phyloP scores from a whole-genome alignment of 192 early-diverging fungal species.

The Oehlia diaphana region DNA sequence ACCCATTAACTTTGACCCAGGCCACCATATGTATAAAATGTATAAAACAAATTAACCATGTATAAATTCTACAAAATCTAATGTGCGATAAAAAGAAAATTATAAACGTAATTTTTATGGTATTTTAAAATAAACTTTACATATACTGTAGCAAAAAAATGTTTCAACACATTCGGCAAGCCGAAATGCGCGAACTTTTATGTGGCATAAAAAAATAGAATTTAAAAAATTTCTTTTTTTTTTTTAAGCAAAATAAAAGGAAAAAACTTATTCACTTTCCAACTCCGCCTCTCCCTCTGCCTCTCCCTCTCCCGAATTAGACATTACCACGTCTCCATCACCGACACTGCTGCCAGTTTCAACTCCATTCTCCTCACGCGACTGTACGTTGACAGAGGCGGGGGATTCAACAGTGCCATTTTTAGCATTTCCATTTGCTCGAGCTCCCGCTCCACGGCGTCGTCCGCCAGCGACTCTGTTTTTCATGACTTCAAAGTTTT shows the following conservation, averaged over 20 bases:
- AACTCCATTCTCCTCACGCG: slow-evolving; percentile 2
- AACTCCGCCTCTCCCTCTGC: neutral
- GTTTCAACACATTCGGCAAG: neutral
- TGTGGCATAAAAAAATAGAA: neutral
- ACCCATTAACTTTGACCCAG: neutral
- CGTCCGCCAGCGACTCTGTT: slow-evolving; percentile 20
- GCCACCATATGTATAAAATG: neutral
- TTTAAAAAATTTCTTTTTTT: neutral
- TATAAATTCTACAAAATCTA: neutral
- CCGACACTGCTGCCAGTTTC: slow-evolving; percentile 1
- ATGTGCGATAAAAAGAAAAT: neutral
- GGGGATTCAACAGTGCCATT: neutral
- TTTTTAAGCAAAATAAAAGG: neutral
- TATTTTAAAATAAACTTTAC: neutral
- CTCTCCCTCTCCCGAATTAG: neutral
- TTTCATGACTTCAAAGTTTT: slow-evolving; percentile 57
- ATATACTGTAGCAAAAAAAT: neutral
- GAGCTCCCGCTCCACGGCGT: slow-evolving; percentile 6
- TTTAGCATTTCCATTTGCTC: neutral
- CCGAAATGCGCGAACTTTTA: neutral
- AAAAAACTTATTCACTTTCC: neutral
- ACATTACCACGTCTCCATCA: slow-evolving; percentile 4
- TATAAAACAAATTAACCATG: neutral
- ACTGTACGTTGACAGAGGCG: neutral
- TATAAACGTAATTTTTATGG: neutral